Conservation (phyloP, 2,329 filamentous ascomycete species). For the Exophiala mesophila region DNA sequence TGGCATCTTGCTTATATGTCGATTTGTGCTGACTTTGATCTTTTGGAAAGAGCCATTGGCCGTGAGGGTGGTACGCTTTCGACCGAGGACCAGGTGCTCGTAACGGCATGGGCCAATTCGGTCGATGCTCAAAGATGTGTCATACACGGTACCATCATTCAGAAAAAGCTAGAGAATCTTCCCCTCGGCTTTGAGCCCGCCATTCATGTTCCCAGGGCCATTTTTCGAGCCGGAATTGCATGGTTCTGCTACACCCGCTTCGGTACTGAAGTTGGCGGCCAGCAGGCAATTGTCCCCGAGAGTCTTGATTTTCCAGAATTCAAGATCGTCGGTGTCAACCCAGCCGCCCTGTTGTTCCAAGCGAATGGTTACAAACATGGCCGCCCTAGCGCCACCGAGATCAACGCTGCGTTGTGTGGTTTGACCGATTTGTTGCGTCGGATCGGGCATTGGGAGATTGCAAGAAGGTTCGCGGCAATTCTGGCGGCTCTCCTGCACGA, state of each 20-base stretch:
- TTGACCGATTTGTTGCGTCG: constrained; percentile 28
- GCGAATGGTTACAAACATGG: constrained; percentile 23
- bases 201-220: constrained; percentile 27
- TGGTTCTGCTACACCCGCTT: constrained; percentile 28
- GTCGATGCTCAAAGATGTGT: constrained; percentile 24
- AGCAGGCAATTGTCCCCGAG: constrained; percentile 7
- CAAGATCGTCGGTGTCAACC: constrained; percentile 25
- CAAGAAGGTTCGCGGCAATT: constrained; percentile 27
- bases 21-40: constrained; percentile 29
- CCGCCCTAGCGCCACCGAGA: constrained; percentile 21
- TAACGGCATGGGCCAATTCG: constrained; percentile 27
- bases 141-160: constrained; percentile 25
- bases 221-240: constrained; percentile 25
- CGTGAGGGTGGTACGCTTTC: constrained; percentile 26
- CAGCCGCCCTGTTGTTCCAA: constrained; percentile 19
- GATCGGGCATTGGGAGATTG: constrained; percentile 30
- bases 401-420: constrained; percentile 27
- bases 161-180: constrained; percentile 25
- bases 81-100: constrained; percentile 14
- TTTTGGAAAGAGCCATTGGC: constrained; percentile 29
- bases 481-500: constrained; percentile 22
- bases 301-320: constrained; percentile 28
- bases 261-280: constrained; percentile 11
- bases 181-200: constrained; percentile 25
- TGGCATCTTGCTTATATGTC: constrained; percentile 31